Evolutionary conservation across 2,329 filamentous ascomycete genomes (phyloP).

Genomic region (Botrytis sinoallii): DNA sequence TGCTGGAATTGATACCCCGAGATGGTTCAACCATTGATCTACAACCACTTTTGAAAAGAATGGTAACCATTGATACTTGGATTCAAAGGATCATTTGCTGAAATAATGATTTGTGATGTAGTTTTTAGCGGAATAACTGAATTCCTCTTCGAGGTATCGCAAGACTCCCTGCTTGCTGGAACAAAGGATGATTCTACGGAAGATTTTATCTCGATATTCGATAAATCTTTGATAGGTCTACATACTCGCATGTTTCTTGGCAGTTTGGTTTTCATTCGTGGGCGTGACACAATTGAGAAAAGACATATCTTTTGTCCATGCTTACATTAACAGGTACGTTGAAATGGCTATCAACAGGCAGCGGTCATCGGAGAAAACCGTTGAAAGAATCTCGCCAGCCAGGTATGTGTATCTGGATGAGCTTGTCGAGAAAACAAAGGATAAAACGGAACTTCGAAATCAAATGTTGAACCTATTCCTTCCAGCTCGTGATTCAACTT

Average conservation of each 20-base stretch:
- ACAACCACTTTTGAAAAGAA: constrained; percentile 57
- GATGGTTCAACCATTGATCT: constrained; percentile 55
- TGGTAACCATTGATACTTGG: not conserved
- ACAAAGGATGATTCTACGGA: not conserved
- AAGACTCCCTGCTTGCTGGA: not conserved
- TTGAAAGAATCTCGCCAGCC: too few species aligned
- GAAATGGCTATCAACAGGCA: constrained; percentile 14
- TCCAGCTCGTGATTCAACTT: constrained; percentile 43
- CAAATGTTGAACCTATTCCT: constrained; percentile 39
- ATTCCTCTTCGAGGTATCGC: not conserved
- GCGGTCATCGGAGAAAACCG: not conserved
- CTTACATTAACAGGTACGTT: constrained; percentile 16
- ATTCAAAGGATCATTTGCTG: not conserved
- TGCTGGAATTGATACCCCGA: constrained; percentile 54
- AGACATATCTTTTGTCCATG: constrained; percentile 15
- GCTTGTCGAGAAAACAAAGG: constrained; percentile 44
- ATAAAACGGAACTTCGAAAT: constrained; percentile 40
- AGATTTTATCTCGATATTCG: constrained; percentile 11
- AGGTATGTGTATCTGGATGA: constrained; percentile 47
- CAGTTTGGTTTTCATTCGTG: constrained; percentile 11
- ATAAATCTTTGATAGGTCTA: constrained; percentile 17
- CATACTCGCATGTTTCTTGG: constrained; percentile 12
- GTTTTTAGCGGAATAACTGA: not conserved
- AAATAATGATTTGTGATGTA: not conserved
- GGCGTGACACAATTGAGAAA: constrained; percentile 8